Percentiles rank a stretch among this genome's conserved stretches.
phyloP scores from a whole-genome alignment of 768 basidiomycete genomes.

The Boletus subcaerulescens region DNA sequence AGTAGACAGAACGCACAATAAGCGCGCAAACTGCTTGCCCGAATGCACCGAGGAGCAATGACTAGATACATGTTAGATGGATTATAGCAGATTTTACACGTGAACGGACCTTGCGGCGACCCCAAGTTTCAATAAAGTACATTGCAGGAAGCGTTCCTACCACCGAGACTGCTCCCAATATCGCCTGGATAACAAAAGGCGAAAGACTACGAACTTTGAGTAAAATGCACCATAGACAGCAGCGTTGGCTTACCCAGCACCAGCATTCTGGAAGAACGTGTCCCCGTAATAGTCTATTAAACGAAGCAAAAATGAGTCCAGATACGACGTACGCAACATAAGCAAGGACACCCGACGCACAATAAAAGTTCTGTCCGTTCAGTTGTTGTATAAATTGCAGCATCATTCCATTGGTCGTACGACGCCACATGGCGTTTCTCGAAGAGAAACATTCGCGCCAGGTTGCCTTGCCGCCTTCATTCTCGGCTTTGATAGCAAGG shows the following conservation, averaged over 20 bases:
- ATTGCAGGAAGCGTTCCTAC: conserved; percentile 70
- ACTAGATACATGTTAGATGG: conserved; percentile 33
- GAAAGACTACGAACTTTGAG: conserved; percentile 39
- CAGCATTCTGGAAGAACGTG: conserved; percentile 75
- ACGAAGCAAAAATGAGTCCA: conserved; percentile 13
- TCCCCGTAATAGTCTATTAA: conserved; percentile 75
- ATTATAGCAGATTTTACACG: not conserved
- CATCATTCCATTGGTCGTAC: conserved; percentile 81
- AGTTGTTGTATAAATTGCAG: conserved; percentile 78
- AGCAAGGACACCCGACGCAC: conserved; percentile 35
- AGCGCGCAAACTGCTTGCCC: conserved; percentile 59
- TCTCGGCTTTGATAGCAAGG: conserved; percentile 65
- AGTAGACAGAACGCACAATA: conserved; percentile 41
- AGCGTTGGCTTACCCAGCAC: conserved; percentile 47
- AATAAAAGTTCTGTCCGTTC: conserved; percentile 81
- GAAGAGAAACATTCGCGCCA: conserved; percentile 78
- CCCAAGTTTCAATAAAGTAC: conserved; percentile 66
- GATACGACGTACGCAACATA: not conserved
- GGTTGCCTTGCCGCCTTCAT: conserved; percentile 75
- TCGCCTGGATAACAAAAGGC: conserved; percentile 72
- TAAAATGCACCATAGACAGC: not conserved
- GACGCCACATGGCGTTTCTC: conserved; percentile 65
- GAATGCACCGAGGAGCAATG: conserved; percentile 62
- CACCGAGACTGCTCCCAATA: conserved; percentile 73
- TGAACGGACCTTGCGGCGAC: conserved; percentile 56